These are phyloP conservation scores for Fusarium caatingaense DNA, from an alignment of 2,329 filamentous ascomycete species.

Conservation along the genomic window DNA sequence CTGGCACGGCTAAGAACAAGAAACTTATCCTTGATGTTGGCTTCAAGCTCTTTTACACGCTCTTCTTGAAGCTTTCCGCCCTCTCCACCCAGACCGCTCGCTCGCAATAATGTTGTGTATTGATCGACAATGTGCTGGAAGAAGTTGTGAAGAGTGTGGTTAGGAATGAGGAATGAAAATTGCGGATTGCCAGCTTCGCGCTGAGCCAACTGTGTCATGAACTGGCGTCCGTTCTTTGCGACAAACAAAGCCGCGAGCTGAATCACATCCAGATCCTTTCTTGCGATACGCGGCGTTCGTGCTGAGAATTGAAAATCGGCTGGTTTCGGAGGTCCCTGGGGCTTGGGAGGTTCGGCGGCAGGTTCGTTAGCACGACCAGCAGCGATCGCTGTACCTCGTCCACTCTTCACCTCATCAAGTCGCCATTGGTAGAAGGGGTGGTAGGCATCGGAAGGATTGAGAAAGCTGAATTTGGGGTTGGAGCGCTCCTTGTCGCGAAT, in stretches of 20 bases:
- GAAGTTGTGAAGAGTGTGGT: slow-evolving; percentile 96
- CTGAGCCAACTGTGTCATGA: slow-evolving; percentile 90
- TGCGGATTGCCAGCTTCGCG: slow-evolving; percentile 91
- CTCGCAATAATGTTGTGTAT: slow-evolving; percentile 82
- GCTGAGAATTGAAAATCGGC: slow-evolving; percentile 93
- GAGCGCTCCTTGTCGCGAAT: slow-evolving; percentile 85
- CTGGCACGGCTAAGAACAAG: slow-evolving; percentile 83
- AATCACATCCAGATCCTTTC: slow-evolving; percentile 84
- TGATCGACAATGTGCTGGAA: slow-evolving; percentile 94
- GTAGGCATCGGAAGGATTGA: slow-evolving; percentile 84
- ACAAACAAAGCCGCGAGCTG: slow-evolving; percentile 89
- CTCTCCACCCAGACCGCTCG: slow-evolving; percentile 73
- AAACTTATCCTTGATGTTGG: slow-evolving; percentile 82
- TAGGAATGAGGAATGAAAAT: slow-evolving; percentile 94
- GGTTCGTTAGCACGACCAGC: slow-evolving; percentile 78
- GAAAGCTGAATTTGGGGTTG: slow-evolving; percentile 92
- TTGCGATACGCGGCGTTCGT: slow-evolving; percentile 96
- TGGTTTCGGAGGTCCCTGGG: slow-evolving; percentile 85
- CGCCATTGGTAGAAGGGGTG: slow-evolving; percentile 92
- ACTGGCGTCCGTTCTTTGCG: slow-evolving; percentile 90
- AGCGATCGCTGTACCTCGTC: slow-evolving; percentile 81
- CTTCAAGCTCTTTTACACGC: slow-evolving; percentile 77
- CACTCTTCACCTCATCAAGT: slow-evolving; percentile 84
- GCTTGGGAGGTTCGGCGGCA: slow-evolving; percentile 67
- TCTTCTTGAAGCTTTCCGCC: slow-evolving; percentile 77